Conservation (phyloP, 1,284 basidiomycete genomes). For the Xerocomus cyaneibrunnescens region DNA sequence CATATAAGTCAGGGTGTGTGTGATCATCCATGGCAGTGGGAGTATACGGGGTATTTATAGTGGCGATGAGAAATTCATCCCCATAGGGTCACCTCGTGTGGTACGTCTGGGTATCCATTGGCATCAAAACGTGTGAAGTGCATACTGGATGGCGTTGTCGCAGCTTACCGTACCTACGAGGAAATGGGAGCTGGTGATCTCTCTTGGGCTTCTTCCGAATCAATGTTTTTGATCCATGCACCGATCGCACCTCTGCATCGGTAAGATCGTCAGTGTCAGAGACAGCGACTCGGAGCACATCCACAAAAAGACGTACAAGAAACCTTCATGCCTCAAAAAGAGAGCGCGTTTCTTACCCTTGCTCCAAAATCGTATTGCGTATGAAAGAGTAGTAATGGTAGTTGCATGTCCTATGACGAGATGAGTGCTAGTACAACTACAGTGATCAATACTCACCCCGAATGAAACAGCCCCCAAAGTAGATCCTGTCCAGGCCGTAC, state of each 20-base stretch:
- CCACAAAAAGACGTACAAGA: constrained; percentile 68
- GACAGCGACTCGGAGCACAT: constrained; percentile 6
- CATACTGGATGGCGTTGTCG: neutral
- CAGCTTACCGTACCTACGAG: constrained; percentile 10
- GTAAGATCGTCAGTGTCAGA: constrained; percentile 5
- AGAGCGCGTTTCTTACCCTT: constrained; percentile 96
- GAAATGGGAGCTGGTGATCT: neutral
- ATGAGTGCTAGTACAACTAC: constrained; percentile 1
- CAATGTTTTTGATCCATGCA: constrained; percentile 96
- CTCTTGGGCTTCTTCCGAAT: constrained; percentile 37
- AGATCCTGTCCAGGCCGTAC: constrained; percentile 95
- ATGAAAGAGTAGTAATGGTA: constrained; percentile 96
- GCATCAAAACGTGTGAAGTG: constrained; percentile 10
- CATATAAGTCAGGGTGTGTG: constrained; percentile 13
- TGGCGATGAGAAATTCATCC: constrained; percentile 17
- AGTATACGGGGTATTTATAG: constrained; percentile 26
- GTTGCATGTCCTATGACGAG: constrained; percentile 79
- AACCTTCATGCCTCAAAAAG: constrained; percentile 98
- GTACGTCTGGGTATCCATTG: constrained; percentile 5
- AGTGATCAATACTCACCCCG: constrained; percentile 61
- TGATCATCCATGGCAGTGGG: constrained; percentile 19
- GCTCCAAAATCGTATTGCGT: constrained; percentile 99
- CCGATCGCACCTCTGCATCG: constrained; percentile 78
- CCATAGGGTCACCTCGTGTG: constrained; percentile 25
- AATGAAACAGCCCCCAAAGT: constrained; percentile 99